Evolutionary conservation across 1,139 yeast genomes (phyloP), one percentile per base, ranked within the genome.

Genomic region (Hyphopichia khmerensis): DNA sequence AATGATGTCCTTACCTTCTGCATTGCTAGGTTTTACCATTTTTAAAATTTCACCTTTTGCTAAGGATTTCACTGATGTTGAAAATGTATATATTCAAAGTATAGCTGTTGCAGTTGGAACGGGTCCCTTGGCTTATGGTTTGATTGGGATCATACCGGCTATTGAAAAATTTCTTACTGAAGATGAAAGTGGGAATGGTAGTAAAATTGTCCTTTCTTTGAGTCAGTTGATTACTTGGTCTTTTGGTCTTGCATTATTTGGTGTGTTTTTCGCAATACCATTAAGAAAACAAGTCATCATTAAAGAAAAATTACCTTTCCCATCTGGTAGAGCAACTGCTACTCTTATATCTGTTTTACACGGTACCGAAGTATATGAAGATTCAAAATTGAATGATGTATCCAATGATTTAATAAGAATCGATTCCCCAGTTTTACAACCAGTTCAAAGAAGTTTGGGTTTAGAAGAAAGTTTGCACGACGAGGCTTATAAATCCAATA

Each of bases 1-100:
- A 8, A 93, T 93, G 99, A 93, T 93, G 99, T 87, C 96, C n/a
- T 69, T 93, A 43, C 98, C 99, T 0, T 86, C 96, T 6, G 96
- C 98, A 0, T 65, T 93, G 40, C 64, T 93, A 18, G 97, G 95
- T 1, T 91, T 82, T 63, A 87, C 96, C 0, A 68, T 86, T 19
- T 93, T 91, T 67, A 84, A 81, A 51, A 53, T 79, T 3, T 72
- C 79, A 41, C 75, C 70, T 33, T 79, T 55, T 53, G 68, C 60
- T 43, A 48, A 49, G 26, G 73, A 75, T 8, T 88, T 93, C 59
- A 79, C 95, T 1, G 96, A 90, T 48, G 96, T 88, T 14, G 98
- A 93, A 59, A 91, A 90, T 56, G 98, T 93, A 5, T 89, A 82
- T 59, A 84, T 88, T 1, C 97, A 90, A 58, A 87, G 96, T 60